phyloP scores from a whole-genome alignment of 192 early-diverging fungal species.

The Podochytrium sp. region DNA sequence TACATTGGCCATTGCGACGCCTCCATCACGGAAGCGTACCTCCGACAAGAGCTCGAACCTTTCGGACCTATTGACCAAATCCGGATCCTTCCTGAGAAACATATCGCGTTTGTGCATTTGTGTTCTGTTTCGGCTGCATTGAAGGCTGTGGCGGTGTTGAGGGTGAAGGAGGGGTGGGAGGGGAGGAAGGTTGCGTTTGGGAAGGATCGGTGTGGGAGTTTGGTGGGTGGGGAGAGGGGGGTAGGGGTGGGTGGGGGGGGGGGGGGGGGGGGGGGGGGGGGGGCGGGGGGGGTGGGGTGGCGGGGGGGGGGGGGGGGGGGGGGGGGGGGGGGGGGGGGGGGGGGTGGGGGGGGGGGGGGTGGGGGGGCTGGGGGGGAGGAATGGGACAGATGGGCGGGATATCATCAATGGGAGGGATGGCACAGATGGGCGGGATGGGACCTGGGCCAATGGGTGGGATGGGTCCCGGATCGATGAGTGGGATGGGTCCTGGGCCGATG shows the following conservation, averaged over 20 bases:
- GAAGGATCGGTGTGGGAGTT: constrained; percentile 78
- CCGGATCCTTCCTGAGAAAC: constrained; percentile 71
- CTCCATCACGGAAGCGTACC: constrained; percentile 54
- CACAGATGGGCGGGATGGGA: not conserved
- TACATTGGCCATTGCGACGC: constrained; percentile 78
- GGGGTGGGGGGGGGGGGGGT: no score
- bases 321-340: no score
- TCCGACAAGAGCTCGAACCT: constrained; percentile 59
- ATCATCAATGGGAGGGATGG: no score
- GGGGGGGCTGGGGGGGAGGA: no score
- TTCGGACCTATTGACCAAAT: constrained; percentile 79
- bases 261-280: not conserved
- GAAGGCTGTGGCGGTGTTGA: constrained; percentile 70
- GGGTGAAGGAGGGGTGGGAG: constrained; percentile 59
- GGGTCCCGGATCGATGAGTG: no score
- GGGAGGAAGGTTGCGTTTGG: constrained; percentile 75
- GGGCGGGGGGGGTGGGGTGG: not conserved
- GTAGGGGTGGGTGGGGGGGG: not conserved
- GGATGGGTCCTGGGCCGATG: not conserved
- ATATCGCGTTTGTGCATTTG: constrained; percentile 87
- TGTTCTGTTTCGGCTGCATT: constrained; percentile 69
- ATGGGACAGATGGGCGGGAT: no score
- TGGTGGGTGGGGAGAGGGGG: not conserved
- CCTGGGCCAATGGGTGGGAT: constrained; percentile 21
- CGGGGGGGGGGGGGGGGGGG: constrained; percentile 7